A percentile compares a stretch with the other conserved stretches of the same genome.
Conservation (phyloP, 2,329 filamentous ascomycete genomes). For the Cordyceps cicadae region DNA sequence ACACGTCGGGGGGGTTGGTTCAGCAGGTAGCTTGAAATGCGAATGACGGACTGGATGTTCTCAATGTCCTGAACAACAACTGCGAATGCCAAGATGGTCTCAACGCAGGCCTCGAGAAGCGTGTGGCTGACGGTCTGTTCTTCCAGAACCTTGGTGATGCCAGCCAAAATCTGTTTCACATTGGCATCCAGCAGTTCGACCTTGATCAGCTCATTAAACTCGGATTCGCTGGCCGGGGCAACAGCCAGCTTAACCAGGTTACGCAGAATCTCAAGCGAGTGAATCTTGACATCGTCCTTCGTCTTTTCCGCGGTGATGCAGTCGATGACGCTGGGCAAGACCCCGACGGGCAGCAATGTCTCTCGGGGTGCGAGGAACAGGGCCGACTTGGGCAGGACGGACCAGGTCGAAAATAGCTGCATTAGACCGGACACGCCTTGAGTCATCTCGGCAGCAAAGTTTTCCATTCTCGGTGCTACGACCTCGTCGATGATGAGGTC, state of each 20-base stretch:
- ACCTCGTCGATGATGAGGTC: slow-evolving; percentile 64
- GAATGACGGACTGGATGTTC: slow-evolving; percentile 69
- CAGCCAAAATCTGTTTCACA: slow-evolving; percentile 53
- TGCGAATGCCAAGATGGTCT: slow-evolving; percentile 68
- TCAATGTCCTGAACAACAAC: slow-evolving; percentile 58
- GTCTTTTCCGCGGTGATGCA: slow-evolving; percentile 64
- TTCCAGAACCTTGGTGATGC: slow-evolving; percentile 60
- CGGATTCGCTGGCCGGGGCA: slow-evolving; percentile 45
- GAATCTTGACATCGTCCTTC: slow-evolving; percentile 80
- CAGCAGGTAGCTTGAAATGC: slow-evolving; percentile 72
- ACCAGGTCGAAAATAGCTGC: slow-evolving; percentile 75
- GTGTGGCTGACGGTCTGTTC: slow-evolving; percentile 56
- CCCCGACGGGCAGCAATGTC: slow-evolving; percentile 42
- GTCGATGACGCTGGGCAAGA: slow-evolving; percentile 65
- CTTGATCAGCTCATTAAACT: slow-evolving; percentile 49
- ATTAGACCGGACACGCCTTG: slow-evolving; percentile 82
- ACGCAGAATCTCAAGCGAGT: slow-evolving; percentile 66
- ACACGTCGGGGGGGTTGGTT: slow-evolving; percentile 79
- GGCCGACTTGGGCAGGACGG: slow-evolving; percentile 56
- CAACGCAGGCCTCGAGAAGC: slow-evolving; percentile 69
- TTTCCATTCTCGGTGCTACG: slow-evolving; percentile 67
- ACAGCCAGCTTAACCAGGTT: slow-evolving; percentile 56
- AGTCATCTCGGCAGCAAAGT: slow-evolving; percentile 75
- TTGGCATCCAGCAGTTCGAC: slow-evolving; percentile 49
- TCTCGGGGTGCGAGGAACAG: slow-evolving; percentile 50